Conservation (phyloP, 2,329 filamentous ascomycete genomes). For the Daldinia sp. region DNA sequence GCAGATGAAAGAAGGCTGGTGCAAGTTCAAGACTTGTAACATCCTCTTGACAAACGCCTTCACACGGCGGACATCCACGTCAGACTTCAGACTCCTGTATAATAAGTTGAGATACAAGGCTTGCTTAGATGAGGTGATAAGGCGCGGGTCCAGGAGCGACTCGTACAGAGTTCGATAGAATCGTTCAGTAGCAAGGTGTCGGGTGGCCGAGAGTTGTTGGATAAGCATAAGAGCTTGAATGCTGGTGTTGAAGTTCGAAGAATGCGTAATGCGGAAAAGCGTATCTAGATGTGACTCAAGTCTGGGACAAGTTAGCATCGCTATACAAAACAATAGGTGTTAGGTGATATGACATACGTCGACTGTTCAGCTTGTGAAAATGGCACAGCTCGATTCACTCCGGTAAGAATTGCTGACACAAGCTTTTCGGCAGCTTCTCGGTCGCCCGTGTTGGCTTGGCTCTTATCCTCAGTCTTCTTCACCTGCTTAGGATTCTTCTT, state of each 20-base stretch:
- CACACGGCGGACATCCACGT: constrained; percentile 88
- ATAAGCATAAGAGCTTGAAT: constrained; percentile 95
- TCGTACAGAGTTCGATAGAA: constrained; percentile 98
- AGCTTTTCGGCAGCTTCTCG: constrained; percentile 88
- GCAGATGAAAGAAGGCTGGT: constrained; percentile 92
- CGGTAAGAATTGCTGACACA: constrained; percentile 88
- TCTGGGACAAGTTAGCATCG: constrained; percentile 51
- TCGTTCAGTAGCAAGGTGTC: constrained; percentile 83
- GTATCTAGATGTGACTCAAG: constrained; percentile 92
- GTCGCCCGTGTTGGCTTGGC: constrained; percentile 50
- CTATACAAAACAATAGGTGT: not conserved
- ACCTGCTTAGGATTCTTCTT: constrained; percentile 55
- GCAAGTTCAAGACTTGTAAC: constrained; percentile 84
- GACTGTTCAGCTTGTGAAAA: constrained; percentile 85
- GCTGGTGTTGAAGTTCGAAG: constrained; percentile 98
- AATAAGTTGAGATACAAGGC: constrained; percentile 93
- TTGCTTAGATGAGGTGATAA: constrained; percentile 92
- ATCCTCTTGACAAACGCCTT: constrained; percentile 97
- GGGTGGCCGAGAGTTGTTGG: constrained; percentile 84
- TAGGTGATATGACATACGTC: constrained; percentile 59
- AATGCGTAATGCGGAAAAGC: constrained; percentile 94
- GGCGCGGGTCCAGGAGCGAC: constrained; percentile 87
- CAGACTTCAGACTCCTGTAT: constrained; percentile 86
- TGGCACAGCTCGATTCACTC: constrained; percentile 94
- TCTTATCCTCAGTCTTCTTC: constrained; percentile 50